These are phyloP conservation scores for Malus hybrid DNA, from an alignment of 331 rosid genomes.

Conservation along the genomic window DNA sequence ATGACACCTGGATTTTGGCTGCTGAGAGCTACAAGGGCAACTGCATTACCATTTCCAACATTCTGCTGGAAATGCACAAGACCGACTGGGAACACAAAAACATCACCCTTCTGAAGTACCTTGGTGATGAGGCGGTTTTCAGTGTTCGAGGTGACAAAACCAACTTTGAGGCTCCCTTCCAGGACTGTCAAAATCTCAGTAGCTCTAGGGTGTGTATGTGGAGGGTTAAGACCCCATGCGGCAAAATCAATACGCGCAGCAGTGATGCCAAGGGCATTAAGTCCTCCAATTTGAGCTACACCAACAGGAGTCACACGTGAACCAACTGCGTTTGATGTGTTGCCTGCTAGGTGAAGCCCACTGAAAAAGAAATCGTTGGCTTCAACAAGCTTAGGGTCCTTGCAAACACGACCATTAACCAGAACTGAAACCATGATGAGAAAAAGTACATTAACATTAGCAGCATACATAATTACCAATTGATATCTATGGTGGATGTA, in stretches of 20 bases:
- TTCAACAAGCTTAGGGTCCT: conserved; percentile 10
- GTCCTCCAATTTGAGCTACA: conserved; percentile 7
- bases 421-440: background rate
- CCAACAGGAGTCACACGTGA: conserved; percentile 1
- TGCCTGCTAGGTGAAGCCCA: conserved; percentile 14
- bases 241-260: conserved; percentile 17
- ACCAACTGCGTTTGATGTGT: conserved; percentile 14
- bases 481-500: background rate
- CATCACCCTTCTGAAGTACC: conserved; percentile 20
- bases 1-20: background rate
- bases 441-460: background rate
- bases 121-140: conserved; percentile 12
- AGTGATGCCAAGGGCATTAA: conserved; percentile 15
- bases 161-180: conserved; percentile 18
- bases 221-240: conserved; percentile 24
- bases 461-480: too few relatives aligned
- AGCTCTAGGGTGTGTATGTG: conserved; percentile 17
- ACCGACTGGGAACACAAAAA: conserved; percentile 16
- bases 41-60: conserved; percentile 4
- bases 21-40: conserved; percentile 14
- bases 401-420: conserved; percentile 20
- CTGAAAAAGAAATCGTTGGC: conserved; percentile 20
- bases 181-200: conserved; percentile 12
- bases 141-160: conserved; percentile 20
- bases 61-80: conserved; percentile 20